A percentile compares a stretch with the other conserved stretches of the same genome.
These are phyloP conservation scores for Prototheca stagnorum DNA, from an alignment of 163 green algal genomes.

Conservation along the genomic window DNA sequence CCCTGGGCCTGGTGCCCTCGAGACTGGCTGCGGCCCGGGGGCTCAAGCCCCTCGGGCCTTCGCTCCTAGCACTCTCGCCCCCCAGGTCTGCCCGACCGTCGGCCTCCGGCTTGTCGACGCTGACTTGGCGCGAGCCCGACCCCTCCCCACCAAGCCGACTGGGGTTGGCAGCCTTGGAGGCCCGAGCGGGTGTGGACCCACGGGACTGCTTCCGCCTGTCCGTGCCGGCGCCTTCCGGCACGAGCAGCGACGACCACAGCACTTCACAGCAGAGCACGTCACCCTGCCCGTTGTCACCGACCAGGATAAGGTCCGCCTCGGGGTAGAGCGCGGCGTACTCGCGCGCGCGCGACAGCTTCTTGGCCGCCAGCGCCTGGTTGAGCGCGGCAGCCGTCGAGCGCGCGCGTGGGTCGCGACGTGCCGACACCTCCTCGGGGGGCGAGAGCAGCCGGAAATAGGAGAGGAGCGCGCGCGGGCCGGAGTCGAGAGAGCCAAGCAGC, in stretches of 20 bases:
- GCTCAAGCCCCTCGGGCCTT: no score
- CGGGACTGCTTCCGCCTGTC: no score
- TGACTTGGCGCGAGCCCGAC: no score
- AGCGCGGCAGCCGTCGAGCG: constrained; percentile 8
- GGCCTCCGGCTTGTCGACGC: no score
- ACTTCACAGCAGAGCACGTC: constrained; percentile 29
- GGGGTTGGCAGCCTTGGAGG: not conserved
- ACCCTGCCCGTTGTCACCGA: constrained; percentile 47
- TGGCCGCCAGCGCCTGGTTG: constrained; percentile 27
- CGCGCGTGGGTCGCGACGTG: not conserved
- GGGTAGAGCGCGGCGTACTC: constrained; percentile 42
- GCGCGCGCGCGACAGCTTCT: constrained; percentile 35
- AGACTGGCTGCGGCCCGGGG: no score
- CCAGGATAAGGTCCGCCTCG: constrained; percentile 36
- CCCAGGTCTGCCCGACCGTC: not conserved
- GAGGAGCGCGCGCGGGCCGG: constrained; percentile 13
- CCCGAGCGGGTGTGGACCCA: not conserved
- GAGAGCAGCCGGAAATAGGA: constrained; percentile 5
- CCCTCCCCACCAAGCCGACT: no score
- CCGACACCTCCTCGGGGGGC: constrained; percentile 3
- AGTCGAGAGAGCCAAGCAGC: constrained; percentile 33
- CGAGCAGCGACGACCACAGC: constrained; percentile 10
- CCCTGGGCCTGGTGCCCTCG: no score
- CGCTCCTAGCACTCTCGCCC: no score
- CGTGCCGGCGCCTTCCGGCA: no score